Evolutionary conservation across 83 land plant genomes (phyloP).

Genomic region (Diphasiastrum complanatum): DNA sequence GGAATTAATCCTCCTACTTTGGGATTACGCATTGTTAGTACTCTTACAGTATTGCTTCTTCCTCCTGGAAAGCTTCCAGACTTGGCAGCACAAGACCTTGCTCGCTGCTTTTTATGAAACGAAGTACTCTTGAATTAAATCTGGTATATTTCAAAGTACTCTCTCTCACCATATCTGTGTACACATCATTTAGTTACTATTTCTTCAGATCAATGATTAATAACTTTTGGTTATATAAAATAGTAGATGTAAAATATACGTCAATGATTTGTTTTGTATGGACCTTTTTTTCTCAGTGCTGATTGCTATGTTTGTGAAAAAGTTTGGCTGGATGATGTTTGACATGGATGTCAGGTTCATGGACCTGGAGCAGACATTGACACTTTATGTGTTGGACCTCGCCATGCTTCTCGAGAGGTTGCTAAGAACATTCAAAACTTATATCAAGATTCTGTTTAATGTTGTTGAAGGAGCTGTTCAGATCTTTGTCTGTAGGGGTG

Average conservation of each 20-base stretch:
- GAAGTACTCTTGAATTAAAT: no score
- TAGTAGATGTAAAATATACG: background rate
- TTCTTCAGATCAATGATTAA: background rate
- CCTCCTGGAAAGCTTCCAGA: no score
- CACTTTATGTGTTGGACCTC: conserved; percentile 90
- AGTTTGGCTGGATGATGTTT: background rate
- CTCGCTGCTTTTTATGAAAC: no score
- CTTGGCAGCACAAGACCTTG: no score
- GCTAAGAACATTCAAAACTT: no score
- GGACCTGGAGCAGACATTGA: conserved; percentile 96
- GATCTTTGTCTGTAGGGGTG: no score
- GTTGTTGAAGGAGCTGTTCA: no score
- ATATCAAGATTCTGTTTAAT: no score
- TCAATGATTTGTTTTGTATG: background rate
- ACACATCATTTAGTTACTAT: background rate
- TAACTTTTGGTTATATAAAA: background rate
- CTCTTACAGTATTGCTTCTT: no score
- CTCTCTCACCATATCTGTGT: background rate
- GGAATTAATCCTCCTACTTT: no score
- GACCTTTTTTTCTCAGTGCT: background rate
- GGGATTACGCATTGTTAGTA: no score
- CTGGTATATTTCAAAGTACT: no score
- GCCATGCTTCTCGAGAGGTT: conserved; percentile 74
- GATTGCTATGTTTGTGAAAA: background rate
- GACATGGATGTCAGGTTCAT: conserved; percentile 49